Conservation (phyloP, 1,139 yeast genomes). For the Magnusiomyces paraingens region DNA sequence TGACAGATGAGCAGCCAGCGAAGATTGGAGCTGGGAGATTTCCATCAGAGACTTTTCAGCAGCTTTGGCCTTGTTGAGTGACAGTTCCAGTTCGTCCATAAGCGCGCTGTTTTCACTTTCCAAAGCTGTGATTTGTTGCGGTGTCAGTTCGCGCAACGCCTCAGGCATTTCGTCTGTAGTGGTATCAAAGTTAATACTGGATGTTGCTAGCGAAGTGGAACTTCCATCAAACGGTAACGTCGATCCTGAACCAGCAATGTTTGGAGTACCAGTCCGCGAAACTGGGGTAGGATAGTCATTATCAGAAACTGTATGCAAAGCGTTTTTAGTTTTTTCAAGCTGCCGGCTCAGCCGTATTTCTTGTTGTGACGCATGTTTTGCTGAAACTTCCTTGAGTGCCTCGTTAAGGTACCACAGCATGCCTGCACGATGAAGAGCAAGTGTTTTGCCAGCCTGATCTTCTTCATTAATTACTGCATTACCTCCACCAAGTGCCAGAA, state of each 20-base stretch:
- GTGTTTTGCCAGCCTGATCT: slow-evolving; percentile 26
- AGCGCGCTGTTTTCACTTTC: slow-evolving; percentile 69
- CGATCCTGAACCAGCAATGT: background rate
- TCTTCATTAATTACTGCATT: slow-evolving; percentile 12
- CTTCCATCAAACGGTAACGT: background rate
- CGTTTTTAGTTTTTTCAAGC: slow-evolving; percentile 29
- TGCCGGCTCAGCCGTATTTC: slow-evolving; percentile 33
- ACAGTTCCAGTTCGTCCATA: slow-evolving; percentile 54
- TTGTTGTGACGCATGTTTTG: slow-evolving; percentile 34
- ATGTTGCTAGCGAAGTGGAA: background rate
- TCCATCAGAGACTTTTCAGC: slow-evolving; percentile 78
- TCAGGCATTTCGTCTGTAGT: slow-evolving; percentile 12
- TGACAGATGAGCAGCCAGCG: slow-evolving; percentile 67
- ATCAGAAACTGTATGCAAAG: slow-evolving; percentile 20
- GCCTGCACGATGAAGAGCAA: slow-evolving; percentile 32
- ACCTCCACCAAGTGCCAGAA: slow-evolving; percentile 3
- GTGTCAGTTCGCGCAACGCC: slow-evolving; percentile 35
- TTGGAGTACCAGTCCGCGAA: background rate
- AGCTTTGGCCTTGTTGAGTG: slow-evolving; percentile 35
- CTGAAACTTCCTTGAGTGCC: slow-evolving; percentile 30
- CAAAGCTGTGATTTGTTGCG: slow-evolving; percentile 61
- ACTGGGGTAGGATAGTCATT: background rate
- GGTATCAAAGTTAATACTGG: background rate
- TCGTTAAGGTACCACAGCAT: slow-evolving; percentile 33
- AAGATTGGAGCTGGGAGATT: slow-evolving; percentile 71